Base-by-base conservation (phyloP, 108 stramenopile genomes). In the Discostella pseudostelligera region DNA sequence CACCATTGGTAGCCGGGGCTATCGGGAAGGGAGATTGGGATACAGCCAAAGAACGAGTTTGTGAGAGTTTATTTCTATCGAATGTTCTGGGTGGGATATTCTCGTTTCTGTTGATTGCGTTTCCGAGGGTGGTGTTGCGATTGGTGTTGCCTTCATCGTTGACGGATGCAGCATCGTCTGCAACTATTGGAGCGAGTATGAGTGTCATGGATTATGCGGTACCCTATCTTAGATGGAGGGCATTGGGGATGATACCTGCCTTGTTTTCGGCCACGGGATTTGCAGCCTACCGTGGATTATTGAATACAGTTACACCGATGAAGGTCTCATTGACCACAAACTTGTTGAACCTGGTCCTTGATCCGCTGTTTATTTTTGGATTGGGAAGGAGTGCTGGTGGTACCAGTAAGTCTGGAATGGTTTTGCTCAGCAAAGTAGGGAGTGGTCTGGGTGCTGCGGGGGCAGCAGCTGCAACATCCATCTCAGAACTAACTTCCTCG, bases 231-330 rank as follows among this genome's bases (percentile, higher is more conserved):
- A 73, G 86, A 24, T 74, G 71, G 45, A 68, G 92, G 61, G 87
- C 87, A 0, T 62, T 94, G 25, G 72, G 82, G 26, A 86, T 90
- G 80, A 54, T 90, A 4, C 92, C 92, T 12, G 86, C 87, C 2
- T 58, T 94, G 7, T 61, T 87, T 22, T 75, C 89, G 1, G 72
- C 87, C 6, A 87, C 83, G 24, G 88, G 88, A 22, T 90, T 87
- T 59, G 87, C 92, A 0, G 87, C 86, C 0, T 94, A 86, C 68
- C 83, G 89, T 7, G 92, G 81, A 54, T 29, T 90, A 36, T 62
- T 94, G 25, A 83, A 94, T 62, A 88, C 88, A 0, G 78, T 87
- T 14, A 94, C 92, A 6, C 92, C 92, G 4, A 62, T 94, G 46
- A 90, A 87, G 63, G 86, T 93, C 3, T 80, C 81, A 19, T 44